Base-by-base conservation (phyloP, 2,329 filamentous ascomycete species). In the Penicillium psychrosexuale region DNA sequence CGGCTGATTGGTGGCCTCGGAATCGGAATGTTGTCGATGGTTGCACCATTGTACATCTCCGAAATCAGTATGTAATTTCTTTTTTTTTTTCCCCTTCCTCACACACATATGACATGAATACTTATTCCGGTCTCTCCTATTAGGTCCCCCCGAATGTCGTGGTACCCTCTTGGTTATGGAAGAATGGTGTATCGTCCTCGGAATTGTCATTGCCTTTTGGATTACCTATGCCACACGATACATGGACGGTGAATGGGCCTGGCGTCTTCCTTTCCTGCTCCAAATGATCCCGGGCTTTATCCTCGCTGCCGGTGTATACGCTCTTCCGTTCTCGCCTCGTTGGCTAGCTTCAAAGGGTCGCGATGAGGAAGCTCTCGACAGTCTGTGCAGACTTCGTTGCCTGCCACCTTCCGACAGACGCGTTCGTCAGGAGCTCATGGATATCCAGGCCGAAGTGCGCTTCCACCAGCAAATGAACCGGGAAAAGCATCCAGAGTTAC, bases 261-360 rank as follows among this genome's bases (percentile, higher is more conserved):
- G 76, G 74, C 65, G 77, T 28, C 66, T 80, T 0, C 78, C 78
- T 0, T 80, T 80, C 60, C 58, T 78, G 8, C 65, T 81, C 8
- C 79, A 81, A 58, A 73, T 80, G 57, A 62, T 74, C 12, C 74
- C 74, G 1, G 72, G 72, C 0, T 66, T 75, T 37, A 51, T 76
- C 38, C 66, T 77, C 3, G 64, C 66, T 2, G 68, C 63, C 1
- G 72, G 73, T 33, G 72, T 77, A 3, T 56, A 70, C 12, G 73
- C 80, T 56, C 72, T 83, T 38, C 82, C 82, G 0, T 83, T 79
- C 61, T 83, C 81, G 0, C 82, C 82, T 0, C 74, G 82, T 30
- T 84, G 81, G 75, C 74, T 84, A 0, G 75, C 75, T 8, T 75
- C 73, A 5, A 74, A 77, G 47, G 75, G 73, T 9, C 74, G 78